phyloP scores from a whole-genome alignment of 805 yeast species.

The Yarrowia deformans region DNA sequence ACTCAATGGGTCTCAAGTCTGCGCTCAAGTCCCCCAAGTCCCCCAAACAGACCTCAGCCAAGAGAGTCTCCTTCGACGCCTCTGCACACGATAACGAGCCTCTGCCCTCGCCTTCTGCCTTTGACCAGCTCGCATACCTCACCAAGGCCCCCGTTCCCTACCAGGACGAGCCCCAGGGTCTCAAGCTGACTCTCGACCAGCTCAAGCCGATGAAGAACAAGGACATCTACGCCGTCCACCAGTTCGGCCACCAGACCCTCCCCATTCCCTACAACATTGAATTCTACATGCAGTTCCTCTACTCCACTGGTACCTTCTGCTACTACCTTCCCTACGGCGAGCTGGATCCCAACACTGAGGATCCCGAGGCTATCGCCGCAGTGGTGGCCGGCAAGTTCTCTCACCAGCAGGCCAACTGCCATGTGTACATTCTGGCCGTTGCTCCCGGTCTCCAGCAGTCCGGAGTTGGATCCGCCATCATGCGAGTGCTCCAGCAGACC shows the following conservation, averaged over 20 bases:
- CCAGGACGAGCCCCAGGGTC: conserved; percentile 30
- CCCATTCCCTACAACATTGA: conserved; percentile 38
- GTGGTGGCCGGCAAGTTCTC: conserved; percentile 37
- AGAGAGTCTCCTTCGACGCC: conserved; percentile 37
- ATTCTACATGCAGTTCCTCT: conserved; percentile 40
- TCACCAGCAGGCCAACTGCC: conserved; percentile 39
- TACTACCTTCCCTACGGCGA: conserved; percentile 39
- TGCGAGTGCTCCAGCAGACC: conserved; percentile 37
- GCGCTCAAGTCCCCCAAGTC: conserved; percentile 36
- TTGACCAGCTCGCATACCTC: conserved; percentile 22
- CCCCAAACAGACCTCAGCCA: conserved; percentile 13
- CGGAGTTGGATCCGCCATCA: conserved; percentile 39
- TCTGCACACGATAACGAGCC: conserved; percentile 38
- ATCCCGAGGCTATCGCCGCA: conserved; percentile 37
- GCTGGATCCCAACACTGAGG: conserved; percentile 37
- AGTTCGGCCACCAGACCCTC: conserved; percentile 36
- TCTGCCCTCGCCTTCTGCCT: conserved; percentile 30
- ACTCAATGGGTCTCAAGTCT: conserved; percentile 35
- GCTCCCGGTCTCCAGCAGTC: conserved; percentile 40
- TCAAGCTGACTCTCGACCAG: conserved; percentile 22
- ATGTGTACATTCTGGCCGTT: conserved; percentile 39
- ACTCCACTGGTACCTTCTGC: conserved; percentile 32
- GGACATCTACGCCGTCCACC: conserved; percentile 31
- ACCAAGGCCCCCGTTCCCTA: conserved; percentile 25
- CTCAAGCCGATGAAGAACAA: conserved; percentile 38